Evolutionary conservation across 2,329 filamentous ascomycete species (phyloP).

Genomic region (Colletotrichum sp.): DNA sequence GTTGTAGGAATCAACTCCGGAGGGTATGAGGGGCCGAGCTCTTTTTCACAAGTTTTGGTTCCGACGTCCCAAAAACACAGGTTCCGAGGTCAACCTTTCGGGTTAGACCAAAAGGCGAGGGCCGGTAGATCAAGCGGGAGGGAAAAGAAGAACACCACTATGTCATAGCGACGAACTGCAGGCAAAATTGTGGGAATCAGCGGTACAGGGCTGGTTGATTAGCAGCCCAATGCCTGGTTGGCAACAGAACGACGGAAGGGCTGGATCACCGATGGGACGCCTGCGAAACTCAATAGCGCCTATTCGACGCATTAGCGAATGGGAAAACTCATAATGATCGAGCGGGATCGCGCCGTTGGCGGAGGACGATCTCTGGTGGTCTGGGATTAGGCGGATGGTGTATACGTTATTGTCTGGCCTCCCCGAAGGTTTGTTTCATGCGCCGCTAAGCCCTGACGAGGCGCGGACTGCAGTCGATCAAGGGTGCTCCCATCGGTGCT

Average conservation of each 20-base stretch:
- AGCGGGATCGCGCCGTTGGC: not conserved
- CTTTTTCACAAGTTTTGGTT: conserved; percentile 3
- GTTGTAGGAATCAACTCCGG: not conserved
- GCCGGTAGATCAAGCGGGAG: not conserved
- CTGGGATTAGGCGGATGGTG: not conserved
- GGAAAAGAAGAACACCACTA: not conserved
- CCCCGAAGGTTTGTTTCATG: conserved; percentile 21
- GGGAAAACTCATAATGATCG: not conserved
- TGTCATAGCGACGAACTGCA: conserved; percentile 20
- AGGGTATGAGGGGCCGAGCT: not conserved
- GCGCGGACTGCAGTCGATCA: not conserved
- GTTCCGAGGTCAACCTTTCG: not conserved
- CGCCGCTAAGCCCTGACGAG: conserved; percentile 1
- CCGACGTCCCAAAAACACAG: not conserved
- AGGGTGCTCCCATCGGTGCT: not conserved
- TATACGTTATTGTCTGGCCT: not conserved
- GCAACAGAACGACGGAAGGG: not conserved
- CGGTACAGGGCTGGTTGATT: not conserved
- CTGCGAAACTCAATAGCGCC: conserved; percentile 6
- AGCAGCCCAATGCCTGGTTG: conserved; percentile 5
- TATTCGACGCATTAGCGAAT: not conserved
- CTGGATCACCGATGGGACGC: conserved; percentile 18
- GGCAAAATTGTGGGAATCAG: not conserved
- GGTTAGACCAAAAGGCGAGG: not conserved
- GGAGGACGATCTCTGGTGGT: not conserved